Evolutionary conservation across 2,329 filamentous ascomycete genomes (phyloP).

Genomic region (Xylaria sp.): DNA sequence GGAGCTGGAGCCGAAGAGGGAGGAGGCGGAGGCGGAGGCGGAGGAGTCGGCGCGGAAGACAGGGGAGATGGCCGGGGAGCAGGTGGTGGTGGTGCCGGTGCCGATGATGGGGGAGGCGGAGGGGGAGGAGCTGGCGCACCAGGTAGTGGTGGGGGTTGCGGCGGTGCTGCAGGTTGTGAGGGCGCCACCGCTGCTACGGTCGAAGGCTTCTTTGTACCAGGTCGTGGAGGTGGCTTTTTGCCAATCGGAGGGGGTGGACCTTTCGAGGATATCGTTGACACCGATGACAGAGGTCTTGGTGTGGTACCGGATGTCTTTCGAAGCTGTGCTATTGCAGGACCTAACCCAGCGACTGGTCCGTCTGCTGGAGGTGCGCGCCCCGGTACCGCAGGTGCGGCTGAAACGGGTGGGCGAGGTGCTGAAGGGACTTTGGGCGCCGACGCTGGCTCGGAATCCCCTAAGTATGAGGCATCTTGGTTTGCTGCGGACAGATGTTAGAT

Average conservation of each 20-base stretch:
- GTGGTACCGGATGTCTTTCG: conserved; percentile 65
- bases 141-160: conserved; percentile 49
- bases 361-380: conserved; percentile 59
- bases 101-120: conserved; percentile 57
- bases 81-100: conserved; percentile 54
- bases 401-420: conserved; percentile 70
- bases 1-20: conserved; percentile 58
- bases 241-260: conserved; percentile 82
- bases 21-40: conserved; percentile 51
- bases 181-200: conserved; percentile 26
- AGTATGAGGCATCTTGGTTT: conserved; percentile 75
- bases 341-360: conserved; percentile 33
- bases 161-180: conserved; percentile 34
- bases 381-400: conserved; percentile 69
- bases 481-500: conserved; percentile 57
- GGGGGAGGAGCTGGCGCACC: conserved; percentile 51
- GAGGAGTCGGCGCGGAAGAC: conserved; percentile 59
- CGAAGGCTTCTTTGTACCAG: conserved; percentile 69
- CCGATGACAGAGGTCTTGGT: conserved; percentile 69
- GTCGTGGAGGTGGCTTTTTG: conserved; percentile 77
- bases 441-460: conserved; percentile 79
- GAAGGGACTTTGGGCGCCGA: conserved; percentile 65
- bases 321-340: conserved; percentile 65
- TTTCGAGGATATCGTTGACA: conserved; percentile 67
- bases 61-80: conserved; percentile 55